A percentile compares a stretch with the other conserved stretches of the same genome.
Conservation (phyloP, 176 grass and related monocot species). For the Oryza australiensis region DNA sequence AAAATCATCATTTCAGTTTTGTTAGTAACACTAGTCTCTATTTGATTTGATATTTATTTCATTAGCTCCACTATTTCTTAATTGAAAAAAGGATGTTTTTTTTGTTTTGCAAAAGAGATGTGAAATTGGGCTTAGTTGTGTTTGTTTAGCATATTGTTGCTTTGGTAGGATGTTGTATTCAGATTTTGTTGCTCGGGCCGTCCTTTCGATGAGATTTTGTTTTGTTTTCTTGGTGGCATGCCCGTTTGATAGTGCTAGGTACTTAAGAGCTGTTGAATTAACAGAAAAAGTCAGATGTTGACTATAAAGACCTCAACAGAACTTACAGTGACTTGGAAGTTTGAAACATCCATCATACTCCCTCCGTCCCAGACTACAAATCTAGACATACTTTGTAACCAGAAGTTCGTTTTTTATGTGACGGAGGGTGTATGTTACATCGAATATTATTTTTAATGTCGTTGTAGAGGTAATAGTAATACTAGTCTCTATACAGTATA, state of each 20-base stretch:
- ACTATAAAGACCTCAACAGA: slow-evolving; percentile 28
- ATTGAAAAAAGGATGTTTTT: background rate
- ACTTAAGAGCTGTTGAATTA: slow-evolving; percentile 28
- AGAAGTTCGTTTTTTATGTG: too few species aligned
- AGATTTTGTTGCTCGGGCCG: background rate
- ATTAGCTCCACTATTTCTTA: background rate
- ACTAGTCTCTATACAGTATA: background rate
- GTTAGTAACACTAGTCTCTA: background rate
- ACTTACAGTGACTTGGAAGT: slow-evolving; percentile 20
- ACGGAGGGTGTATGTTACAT: too few species aligned
- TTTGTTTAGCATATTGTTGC: slow-evolving; percentile 10
- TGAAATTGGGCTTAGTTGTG: background rate
- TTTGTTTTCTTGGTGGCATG: slow-evolving; percentile 17
- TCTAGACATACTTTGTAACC: too few species aligned
- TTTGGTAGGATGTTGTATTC: slow-evolving; percentile 42
- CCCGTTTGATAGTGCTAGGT: slow-evolving; percentile 15
- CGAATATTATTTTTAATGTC: background rate
- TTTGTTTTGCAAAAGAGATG: background rate
- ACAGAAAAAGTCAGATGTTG: slow-evolving; percentile 3
- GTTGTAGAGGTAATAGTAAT: background rate
- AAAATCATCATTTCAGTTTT: background rate
- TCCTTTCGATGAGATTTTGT: slow-evolving; percentile 6
- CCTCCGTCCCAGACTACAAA: too few species aligned
- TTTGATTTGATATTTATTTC: background rate
- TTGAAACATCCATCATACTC: background rate